These are phyloP conservation scores for Eucalyptus pauciflora DNA, from an alignment of 345 rosid species.

Conservation along the genomic window DNA sequence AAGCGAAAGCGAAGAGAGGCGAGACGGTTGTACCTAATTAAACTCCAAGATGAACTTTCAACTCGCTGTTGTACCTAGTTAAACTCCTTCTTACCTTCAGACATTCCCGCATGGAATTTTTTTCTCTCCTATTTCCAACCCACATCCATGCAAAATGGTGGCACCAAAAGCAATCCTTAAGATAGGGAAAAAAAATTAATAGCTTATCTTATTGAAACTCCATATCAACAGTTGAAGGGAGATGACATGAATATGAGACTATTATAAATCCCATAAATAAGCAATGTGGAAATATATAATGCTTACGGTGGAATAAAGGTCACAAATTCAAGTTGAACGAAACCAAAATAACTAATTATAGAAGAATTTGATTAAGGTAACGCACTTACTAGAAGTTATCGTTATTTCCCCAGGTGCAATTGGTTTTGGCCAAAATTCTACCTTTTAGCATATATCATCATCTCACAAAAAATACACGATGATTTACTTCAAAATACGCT, in stretches of 20 bases:
- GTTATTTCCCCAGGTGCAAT: neutral
- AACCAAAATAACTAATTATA: fast-evolving
- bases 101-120: neutral
- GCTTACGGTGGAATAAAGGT: neutral
- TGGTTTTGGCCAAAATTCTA: neutral
- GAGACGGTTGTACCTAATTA: no score
- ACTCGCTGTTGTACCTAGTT: neutral
- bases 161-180: neutral
- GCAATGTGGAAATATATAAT: fast-evolving
- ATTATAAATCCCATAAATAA: fast-evolving
- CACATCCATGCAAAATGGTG: neutral
- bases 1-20: no score
- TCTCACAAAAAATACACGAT: neutral
- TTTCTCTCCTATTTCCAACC: neutral
- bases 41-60: neutral
- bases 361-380: no score
- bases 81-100: fast-evolving
- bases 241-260: neutral
- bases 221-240: fast-evolving
- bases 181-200: neutral
- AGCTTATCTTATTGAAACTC: fast-evolving
- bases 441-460: neutral
- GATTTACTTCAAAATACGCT: fast-evolving
- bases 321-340: neutral
- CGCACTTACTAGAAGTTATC: fast-evolving